Percentiles rank a stretch among this genome's conserved stretches.
Conservation (phyloP, 2,329 filamentous ascomycete genomes). For the Pezizomycotina sp. region DNA sequence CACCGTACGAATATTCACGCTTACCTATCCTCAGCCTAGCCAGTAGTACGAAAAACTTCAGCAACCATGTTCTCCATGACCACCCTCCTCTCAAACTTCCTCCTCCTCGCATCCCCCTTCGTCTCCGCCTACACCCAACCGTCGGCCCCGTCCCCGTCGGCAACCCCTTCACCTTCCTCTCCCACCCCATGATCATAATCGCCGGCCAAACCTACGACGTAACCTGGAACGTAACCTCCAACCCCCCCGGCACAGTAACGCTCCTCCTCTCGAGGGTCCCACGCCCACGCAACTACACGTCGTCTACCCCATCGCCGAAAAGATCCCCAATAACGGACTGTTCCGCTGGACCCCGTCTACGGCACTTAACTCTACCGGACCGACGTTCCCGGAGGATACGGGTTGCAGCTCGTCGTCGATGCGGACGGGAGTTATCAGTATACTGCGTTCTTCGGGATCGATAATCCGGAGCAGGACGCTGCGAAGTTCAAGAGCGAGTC, state of each 20-base stretch:
- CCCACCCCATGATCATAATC: slow-evolving; percentile 38
- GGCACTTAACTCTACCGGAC: slow-evolving; percentile 34
- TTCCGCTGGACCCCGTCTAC: slow-evolving; percentile 40
- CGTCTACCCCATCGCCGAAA: slow-evolving; percentile 34
- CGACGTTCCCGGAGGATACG: slow-evolving; percentile 38
- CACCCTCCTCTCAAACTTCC: slow-evolving; percentile 18
- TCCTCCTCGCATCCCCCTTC: slow-evolving; percentile 24
- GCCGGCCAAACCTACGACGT: slow-evolving; percentile 41
- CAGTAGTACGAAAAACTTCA: slow-evolving; percentile 11
- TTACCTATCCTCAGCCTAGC: no score
- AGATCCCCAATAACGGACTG: slow-evolving; percentile 39
- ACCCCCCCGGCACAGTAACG: slow-evolving; percentile 39
- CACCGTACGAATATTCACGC: no score
- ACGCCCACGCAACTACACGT: slow-evolving; percentile 39
- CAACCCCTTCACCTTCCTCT: slow-evolving; percentile 41
- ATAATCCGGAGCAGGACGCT: slow-evolving; percentile 32
- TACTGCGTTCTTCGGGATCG: slow-evolving; percentile 46
- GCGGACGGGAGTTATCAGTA: slow-evolving; percentile 44
- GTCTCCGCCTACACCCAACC: slow-evolving; percentile 25
- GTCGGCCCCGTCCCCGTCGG: slow-evolving; percentile 27
- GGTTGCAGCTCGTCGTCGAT: slow-evolving; percentile 45
- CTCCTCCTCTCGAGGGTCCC: slow-evolving; percentile 45
- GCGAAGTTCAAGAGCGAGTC: no score
- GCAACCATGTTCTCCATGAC: slow-evolving; percentile 25
- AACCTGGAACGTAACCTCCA: slow-evolving; percentile 38